Conservation (phyloP, 441 rosid species). For the Syzygium malaccense region DNA sequence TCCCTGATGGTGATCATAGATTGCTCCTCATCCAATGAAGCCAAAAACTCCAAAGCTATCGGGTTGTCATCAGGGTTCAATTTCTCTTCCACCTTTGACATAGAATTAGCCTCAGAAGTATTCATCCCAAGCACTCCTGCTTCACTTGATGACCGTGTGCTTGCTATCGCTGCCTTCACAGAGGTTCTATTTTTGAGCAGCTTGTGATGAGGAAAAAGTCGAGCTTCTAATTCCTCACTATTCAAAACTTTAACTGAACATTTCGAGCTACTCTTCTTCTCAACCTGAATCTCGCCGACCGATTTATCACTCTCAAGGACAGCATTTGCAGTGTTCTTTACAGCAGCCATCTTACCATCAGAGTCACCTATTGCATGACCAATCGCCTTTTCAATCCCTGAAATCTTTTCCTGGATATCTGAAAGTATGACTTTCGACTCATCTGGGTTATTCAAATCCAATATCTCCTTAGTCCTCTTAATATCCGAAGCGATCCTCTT, state of each 20-base stretch:
- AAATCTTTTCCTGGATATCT: conserved; percentile 84
- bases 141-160: neutral
- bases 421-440: conserved; percentile 61
- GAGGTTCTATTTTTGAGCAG: conserved; percentile 58
- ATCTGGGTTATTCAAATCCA: conserved; percentile 81
- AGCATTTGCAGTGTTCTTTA: conserved; percentile 16
- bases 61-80: conserved; percentile 45
- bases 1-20: conserved; percentile 9
- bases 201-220: conserved; percentile 95
- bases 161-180: conserved; percentile 24
- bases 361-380: conserved; percentile 41
- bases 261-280: conserved; percentile 23
- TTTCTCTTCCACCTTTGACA: conserved; percentile 30
- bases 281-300: conserved; percentile 17
- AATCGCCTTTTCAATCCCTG: conserved; percentile 82
- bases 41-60: conserved; percentile 51
- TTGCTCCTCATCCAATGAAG: conserved; percentile 41
- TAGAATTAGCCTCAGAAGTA: conserved; percentile 12
- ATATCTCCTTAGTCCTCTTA: conserved; percentile 86
- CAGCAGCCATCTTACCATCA: conserved; percentile 6
- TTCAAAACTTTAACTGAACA: conserved; percentile 49
- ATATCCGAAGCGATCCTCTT: conserved; percentile 91
- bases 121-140: conserved; percentile 14
- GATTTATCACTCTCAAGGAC: conserved; percentile 13
- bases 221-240: conserved; percentile 73